Conservation (phyloP, 202 grass and related monocot species). For the Eragrostis tef region DNA sequence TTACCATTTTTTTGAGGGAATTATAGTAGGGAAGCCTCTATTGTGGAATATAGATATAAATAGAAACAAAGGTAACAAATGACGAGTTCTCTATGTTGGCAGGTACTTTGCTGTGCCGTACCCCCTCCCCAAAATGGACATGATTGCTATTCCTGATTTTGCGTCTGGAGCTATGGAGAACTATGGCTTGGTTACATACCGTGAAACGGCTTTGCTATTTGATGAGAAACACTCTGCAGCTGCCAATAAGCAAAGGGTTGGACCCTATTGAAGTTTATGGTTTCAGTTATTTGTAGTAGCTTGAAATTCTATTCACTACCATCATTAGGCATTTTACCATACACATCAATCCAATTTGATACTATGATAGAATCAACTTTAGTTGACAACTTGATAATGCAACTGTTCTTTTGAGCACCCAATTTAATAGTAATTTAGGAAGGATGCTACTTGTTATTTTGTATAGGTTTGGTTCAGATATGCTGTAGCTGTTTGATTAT, state of each 20-base stretch:
- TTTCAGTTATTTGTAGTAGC: too few species aligned
- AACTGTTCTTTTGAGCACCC: background rate
- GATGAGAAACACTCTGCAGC: constrained; percentile 86
- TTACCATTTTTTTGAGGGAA: too few species aligned
- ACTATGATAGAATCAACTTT: background rate
- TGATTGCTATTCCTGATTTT: constrained; percentile 97
- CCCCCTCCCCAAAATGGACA: constrained; percentile 92
- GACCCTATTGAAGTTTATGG: too few species aligned
- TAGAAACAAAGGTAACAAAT: too few species aligned
- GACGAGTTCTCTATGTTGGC: constrained; percentile 34
- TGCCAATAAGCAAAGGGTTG: constrained; percentile 83
- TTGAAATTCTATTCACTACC: too few species aligned
- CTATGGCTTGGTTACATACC: constrained; percentile 93
- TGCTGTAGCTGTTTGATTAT: constrained; percentile 18
- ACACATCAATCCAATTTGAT: background rate
- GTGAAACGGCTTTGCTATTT: constrained; percentile 82
- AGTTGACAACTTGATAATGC: constrained; percentile 20
- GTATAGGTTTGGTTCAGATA: constrained; percentile 28
- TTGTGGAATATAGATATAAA: too few species aligned
- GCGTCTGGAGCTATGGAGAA: constrained; percentile 89
- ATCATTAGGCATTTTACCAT: constrained; percentile 22
- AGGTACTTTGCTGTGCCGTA: constrained; percentile 91
- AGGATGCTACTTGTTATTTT: constrained; percentile 4
- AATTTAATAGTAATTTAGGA: constrained; percentile 17
- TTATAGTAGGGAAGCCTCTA: too few species aligned